phyloP scores from a whole-genome alignment of 2,329 filamentous ascomycete species.

The Cytospora piceae region DNA sequence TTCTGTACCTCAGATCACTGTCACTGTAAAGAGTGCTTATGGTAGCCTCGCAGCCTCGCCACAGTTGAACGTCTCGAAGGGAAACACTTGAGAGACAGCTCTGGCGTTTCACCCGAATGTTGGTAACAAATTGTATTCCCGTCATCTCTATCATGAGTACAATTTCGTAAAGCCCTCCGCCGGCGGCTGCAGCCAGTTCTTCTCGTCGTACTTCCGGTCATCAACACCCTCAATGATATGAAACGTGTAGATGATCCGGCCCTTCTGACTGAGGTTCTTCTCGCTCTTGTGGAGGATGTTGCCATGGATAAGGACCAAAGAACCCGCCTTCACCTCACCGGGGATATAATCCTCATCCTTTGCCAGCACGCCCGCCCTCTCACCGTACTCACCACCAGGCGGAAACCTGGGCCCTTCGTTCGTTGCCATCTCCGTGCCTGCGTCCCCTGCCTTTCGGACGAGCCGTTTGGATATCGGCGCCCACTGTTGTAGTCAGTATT shows the following conservation, averaged over 20 bases:
- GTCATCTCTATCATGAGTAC: slow-evolving; percentile 41
- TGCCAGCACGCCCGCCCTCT: slow-evolving; percentile 44
- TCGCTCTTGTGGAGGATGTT: slow-evolving; percentile 96
- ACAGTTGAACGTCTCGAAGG: neutral
- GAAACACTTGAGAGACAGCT: neutral
- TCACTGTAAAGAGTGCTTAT: too few relatives aligned
- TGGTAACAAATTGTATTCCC: neutral
- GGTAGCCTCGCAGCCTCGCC: neutral
- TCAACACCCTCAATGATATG: slow-evolving; percentile 85
- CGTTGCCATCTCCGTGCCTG: slow-evolving; percentile 70
- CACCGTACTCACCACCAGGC: slow-evolving; percentile 51
- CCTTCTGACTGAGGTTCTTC: slow-evolving; percentile 83
- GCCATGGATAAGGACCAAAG: slow-evolving; percentile 90
- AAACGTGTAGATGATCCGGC: slow-evolving; percentile 95
- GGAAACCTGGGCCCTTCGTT: slow-evolving; percentile 72
- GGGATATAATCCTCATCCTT: slow-evolving; percentile 68
- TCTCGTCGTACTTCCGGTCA: slow-evolving; percentile 73
- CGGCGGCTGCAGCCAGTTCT: slow-evolving; percentile 93
- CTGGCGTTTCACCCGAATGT: neutral
- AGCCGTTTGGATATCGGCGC: slow-evolving; percentile 74
- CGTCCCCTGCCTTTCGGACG: slow-evolving; percentile 62
- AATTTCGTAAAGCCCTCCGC: slow-evolving; percentile 76
- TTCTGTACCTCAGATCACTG: too few relatives aligned
- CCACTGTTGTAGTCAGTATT: slow-evolving; percentile 43
- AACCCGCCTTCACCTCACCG: slow-evolving; percentile 88